Evolutionary conservation across 164 flowering plant species (phyloP).

Genomic region (Tetracentron sinense): DNA sequence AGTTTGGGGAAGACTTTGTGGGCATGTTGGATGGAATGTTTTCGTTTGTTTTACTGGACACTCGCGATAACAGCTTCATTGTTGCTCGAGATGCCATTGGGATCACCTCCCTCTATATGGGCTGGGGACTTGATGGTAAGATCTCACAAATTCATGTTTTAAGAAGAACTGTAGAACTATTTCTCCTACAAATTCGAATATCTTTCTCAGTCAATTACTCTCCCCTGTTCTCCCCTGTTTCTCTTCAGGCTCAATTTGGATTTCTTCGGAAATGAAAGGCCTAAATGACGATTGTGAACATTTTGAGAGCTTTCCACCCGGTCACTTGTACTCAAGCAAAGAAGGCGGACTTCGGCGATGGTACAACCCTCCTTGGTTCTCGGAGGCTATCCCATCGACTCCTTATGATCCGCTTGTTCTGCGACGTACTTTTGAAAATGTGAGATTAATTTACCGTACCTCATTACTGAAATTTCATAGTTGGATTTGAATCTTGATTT

Average conservation of each 20-base stretch:
- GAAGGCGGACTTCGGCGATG: conserved; percentile 60
- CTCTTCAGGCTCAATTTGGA: conserved; percentile 77
- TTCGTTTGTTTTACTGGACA: conserved; percentile 85
- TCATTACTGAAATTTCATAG: too few species aligned
- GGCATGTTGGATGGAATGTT: conserved; percentile 97
- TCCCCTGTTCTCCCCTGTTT: neutral
- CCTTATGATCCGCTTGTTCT: conserved; percentile 85
- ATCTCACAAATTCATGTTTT: neutral
- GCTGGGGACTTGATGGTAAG: conserved; percentile 98
- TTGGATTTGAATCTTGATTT: too few species aligned
- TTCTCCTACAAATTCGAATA: neutral
- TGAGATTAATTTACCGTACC: conserved; percentile 18
- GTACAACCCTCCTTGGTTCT: conserved; percentile 88
- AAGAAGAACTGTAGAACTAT: neutral
- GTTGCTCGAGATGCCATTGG: conserved; percentile 95
- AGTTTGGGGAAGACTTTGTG: conserved; percentile 75
- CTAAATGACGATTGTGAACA: conserved; percentile 87
- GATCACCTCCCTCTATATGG: conserved; percentile 87
- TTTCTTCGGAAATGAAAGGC: conserved; percentile 89
- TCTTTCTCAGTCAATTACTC: neutral
- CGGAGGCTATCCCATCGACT: conserved; percentile 68
- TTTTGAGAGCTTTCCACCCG: conserved; percentile 85
- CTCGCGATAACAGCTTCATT: conserved; percentile 82
- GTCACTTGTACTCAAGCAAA: conserved; percentile 91
- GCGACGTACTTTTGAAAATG: conserved; percentile 77